Base-by-base conservation (phyloP, 1,284 basidiomycete species). In the Spongiforma sp. region DNA sequence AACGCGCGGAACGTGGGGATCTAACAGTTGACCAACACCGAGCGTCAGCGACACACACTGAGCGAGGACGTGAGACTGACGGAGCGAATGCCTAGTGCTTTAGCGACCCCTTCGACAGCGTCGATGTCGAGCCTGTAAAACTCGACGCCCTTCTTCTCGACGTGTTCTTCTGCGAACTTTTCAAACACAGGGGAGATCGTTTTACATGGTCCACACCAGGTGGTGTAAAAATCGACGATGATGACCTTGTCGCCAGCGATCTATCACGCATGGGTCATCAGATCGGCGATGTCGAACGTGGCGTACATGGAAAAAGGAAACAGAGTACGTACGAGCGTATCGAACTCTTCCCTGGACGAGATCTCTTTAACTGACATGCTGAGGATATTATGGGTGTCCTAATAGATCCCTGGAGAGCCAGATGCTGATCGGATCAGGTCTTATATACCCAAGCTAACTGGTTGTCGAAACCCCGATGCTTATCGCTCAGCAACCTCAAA, bases 1-100 rank as follows among this genome's bases (percentile, higher is more conserved):
- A 87, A 93, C 46, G 83, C 81, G 52, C 86, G 76, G 80, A 95
- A 94, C 4, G 90, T 91, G 3, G 93, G 93, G 86, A 94, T 93
- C 78, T 85, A 33, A 48, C 4, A 39, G 9, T 53, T 15, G 24
- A 46, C 12, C 5, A 9, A 14, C 6, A 21, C 19, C 9, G 21
- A 21, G 19, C 9, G 8, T 7, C 39, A 19, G 6, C 39, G n/a
- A n/a, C n/a, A n/a, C n/a, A 24, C 48, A 28, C 24, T 15, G 21
- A 26, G 1, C 9, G 0, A 24, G 7, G 36, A n/a, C n/a, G 39
- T n/a, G 36, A 21, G 4, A 17, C 82, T 32, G 32, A 85, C 84
- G 32, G 89, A 84, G 69, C 79, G 80, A 74, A 93, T 84, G 55
- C 78, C 78, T 57, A 85, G 82, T 71, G 85, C 85, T 66, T 83